Base-by-base conservation (phyloP, 1,284 basidiomycete species). In the Hemileia vastatrix region DNA sequence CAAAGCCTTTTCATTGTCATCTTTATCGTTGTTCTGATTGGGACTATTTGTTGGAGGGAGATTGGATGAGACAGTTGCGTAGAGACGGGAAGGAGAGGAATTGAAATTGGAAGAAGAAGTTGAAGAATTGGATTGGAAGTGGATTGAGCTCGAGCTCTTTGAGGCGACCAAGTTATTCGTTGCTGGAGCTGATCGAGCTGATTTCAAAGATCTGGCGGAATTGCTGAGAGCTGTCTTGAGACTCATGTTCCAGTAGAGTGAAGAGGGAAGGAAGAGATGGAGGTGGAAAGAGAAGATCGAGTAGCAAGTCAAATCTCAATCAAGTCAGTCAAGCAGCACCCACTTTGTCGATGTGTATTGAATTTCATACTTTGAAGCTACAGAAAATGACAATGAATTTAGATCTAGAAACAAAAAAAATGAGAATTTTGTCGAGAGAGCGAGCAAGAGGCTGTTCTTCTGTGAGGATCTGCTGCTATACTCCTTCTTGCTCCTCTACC, bases 281-380 rank as follows among this genome's bases (percentile, higher is more conserved):
- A 36, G 11, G 56, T 40, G 45, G 60, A 54, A 24, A 57, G 56
- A 43, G 64, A 67, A n/a, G n/a, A n/a, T n/a, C n/a, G n/a, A n/a
- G n/a, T n/a, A n/a, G n/a, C n/a, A n/a, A n/a, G n/a, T n/a, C n/a
- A n/a, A n/a, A n/a, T n/a, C n/a, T n/a, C n/a, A n/a, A n/a, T n/a
- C n/a, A n/a, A n/a, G n/a, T n/a, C n/a, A n/a, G n/a, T n/a, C n/a
- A n/a, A n/a, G n/a, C n/a, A n/a, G n/a, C n/a, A n/a, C n/a, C n/a
- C n/a, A n/a, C n/a, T n/a, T n/a, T n/a, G n/a, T n/a, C n/a, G n/a
- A n/a, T n/a, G n/a, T n/a, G n/a, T n/a, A n/a, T n/a, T n/a, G n/a
- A n/a, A n/a, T n/a, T n/a, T n/a, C n/a, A n/a, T n/a, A n/a, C n/a
- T n/a, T n/a, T n/a, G n/a, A n/a, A n/a, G n/a, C n/a, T n/a, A n/a